Evolutionary conservation across 495 filamentous ascomycete species (phyloP), one percentile per base, ranked within the genome.

Genomic region (Physcia stellaris): DNA sequence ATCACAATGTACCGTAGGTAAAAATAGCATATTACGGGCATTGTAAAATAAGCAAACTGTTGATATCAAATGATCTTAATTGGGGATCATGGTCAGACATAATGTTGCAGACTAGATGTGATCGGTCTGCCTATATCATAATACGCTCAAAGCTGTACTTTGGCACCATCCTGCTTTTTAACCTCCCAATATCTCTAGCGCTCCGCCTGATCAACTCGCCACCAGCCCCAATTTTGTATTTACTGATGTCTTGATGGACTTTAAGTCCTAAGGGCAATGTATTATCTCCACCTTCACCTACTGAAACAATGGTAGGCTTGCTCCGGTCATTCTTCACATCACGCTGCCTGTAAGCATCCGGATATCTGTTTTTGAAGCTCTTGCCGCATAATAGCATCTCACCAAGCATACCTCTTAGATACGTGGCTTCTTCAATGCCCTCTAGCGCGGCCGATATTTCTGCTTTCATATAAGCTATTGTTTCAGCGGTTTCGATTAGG

Each of bases 81-180:
- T 28, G 7, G 13, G 13, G 26, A 28, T 28, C 9, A 7, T 7
- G 26, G 7, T 28, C 26, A 7, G 13, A 28, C 13, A 13, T 7
- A 28, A 7, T 28, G 9, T 28, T 28, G 7, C 7, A 28, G 26
- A 28, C 9, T 7, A 22, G 9, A 7, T 18, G 17, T 22, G 23
- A n/a, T 23, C n/a, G 9, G 18, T 21, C 7, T 37, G 6, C 7
- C 6, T 22, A n/a, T 21, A 37, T 19, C 34, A 37, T 54, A 40
- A 88, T 77, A 54, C 71, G 68, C 52, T 86, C 79, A 39, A 86
- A 70, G 19, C 80, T 81, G 62, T 92, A 92, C 43, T 79, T 71
- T 27, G 75, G 76, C 32, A 78, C 72, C 37, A 75, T 78, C 61
- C 77, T 76, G 50, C 80, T 80, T 31, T 73, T 70, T 44, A 84